Percentiles rank a stretch among this genome's conserved stretches.
Conservation (phyloP, 306 rosid genomes). For the Quercus wislizeni region DNA sequence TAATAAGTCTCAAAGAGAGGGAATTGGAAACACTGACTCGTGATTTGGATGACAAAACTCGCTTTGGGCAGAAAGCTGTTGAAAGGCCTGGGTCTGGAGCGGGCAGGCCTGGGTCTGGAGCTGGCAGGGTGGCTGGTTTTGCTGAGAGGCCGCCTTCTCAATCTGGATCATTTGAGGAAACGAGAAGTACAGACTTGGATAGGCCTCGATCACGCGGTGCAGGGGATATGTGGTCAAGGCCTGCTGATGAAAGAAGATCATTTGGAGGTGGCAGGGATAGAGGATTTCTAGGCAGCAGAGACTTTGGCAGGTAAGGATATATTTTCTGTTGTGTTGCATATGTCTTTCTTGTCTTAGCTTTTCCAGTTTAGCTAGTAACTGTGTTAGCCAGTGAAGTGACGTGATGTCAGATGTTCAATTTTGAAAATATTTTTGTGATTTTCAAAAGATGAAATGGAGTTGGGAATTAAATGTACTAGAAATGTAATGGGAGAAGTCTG, state of each 20-base stretch:
- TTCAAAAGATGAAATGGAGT: not conserved
- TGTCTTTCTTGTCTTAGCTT: constrained; percentile 1
- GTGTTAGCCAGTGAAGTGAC: not conserved
- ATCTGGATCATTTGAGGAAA: constrained; percentile 75
- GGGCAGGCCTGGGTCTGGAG: constrained; percentile 70
- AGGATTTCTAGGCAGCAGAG: constrained; percentile 74
- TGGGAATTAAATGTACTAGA: not conserved
- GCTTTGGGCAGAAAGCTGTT: constrained; percentile 83
- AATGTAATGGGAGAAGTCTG: not conserved
- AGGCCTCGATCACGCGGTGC: constrained; percentile 82
- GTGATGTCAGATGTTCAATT: not conserved
- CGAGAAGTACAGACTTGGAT: constrained; percentile 66
- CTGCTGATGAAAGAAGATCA: constrained; percentile 73
- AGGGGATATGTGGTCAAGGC: constrained; percentile 65
- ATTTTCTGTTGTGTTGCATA: not conserved
- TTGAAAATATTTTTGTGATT: not conserved
- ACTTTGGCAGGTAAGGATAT: constrained; percentile 58
- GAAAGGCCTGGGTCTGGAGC: constrained; percentile 89
- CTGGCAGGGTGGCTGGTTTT: constrained; percentile 51
- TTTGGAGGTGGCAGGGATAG: constrained; percentile 68
- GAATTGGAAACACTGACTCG: constrained; percentile 63
- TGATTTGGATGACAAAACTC: constrained; percentile 87
- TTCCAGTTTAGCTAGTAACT: not conserved
- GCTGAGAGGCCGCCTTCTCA: constrained; percentile 73
- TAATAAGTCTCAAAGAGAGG: constrained; percentile 51